Conservation (phyloP, 2,329 filamentous ascomycete genomes). For the Botrytis tulipae region DNA sequence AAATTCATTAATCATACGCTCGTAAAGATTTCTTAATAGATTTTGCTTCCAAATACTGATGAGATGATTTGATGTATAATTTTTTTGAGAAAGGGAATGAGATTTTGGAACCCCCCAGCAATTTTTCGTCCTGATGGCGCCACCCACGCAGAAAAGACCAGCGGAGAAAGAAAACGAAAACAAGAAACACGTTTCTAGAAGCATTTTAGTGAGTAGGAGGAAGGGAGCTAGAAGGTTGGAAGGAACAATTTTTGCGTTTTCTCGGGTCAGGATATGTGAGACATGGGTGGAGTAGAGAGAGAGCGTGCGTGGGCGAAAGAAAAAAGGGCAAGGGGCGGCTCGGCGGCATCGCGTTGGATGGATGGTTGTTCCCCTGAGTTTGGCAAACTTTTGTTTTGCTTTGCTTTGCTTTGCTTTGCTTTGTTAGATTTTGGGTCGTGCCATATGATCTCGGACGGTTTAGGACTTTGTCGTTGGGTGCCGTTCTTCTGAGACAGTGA, state of each 20-base stretch:
- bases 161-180: neutral
- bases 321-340: slow-evolving; percentile 5
- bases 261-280: neutral
- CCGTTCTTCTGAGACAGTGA: neutral
- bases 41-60: neutral
- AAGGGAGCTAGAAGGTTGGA: slow-evolving; percentile 12
- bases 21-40: neutral
- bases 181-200: neutral
- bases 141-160: neutral
- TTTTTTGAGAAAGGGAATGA: neutral
- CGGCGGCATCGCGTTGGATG: neutral
- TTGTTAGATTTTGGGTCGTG: neutral
- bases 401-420: neutral
- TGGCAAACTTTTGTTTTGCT: neutral
- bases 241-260: neutral
- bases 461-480: neutral
- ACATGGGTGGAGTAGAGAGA: neutral
- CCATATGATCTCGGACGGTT: neutral
- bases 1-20: neutral
- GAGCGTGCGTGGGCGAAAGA: neutral
- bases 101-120: neutral
- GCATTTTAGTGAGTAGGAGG: neutral
- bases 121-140: neutral
- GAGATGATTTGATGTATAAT: neutral
- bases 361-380: slow-evolving; percentile 3